Conservation (phyloP, 2,329 filamentous ascomycete species). For the Aspergillus udagawae region DNA sequence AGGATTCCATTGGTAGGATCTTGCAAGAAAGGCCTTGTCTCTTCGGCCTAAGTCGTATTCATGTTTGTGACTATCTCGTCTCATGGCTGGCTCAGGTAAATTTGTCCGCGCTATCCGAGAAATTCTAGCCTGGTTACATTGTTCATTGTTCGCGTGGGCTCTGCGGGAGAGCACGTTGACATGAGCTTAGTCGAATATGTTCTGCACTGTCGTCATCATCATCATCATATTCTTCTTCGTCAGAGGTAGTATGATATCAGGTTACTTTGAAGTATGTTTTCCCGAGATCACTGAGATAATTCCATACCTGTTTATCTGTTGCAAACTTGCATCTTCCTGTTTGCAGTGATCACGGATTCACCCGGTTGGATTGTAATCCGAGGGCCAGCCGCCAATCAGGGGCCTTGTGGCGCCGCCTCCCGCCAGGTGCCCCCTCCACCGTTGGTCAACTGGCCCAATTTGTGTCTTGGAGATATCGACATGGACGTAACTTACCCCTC, state of each 20-base stretch:
- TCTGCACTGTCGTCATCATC: not conserved
- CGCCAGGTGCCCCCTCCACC: not conserved
- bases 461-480: no score
- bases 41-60: not conserved
- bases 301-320: not conserved
- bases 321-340: not conserved
- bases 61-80: not conserved
- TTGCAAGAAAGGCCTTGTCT: not conserved
- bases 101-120: not conserved
- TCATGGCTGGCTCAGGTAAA: not conserved
- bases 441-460: not conserved
- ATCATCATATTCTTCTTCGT: no score
- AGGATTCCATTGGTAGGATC: not conserved
- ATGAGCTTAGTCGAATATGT: not conserved
- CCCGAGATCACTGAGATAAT: not conserved
- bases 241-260: not conserved
- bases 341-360: not conserved
- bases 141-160: not conserved
- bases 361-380: constrained; percentile 2
- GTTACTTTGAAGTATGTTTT: not conserved
- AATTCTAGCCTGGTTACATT: not conserved
- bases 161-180: not conserved
- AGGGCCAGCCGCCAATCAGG: constrained; percentile 10
- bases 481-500: not conserved
- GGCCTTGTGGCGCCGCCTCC: constrained; percentile 12